Conservation (phyloP, 2,329 filamentous ascomycete genomes). For the Fusarium sp. region DNA sequence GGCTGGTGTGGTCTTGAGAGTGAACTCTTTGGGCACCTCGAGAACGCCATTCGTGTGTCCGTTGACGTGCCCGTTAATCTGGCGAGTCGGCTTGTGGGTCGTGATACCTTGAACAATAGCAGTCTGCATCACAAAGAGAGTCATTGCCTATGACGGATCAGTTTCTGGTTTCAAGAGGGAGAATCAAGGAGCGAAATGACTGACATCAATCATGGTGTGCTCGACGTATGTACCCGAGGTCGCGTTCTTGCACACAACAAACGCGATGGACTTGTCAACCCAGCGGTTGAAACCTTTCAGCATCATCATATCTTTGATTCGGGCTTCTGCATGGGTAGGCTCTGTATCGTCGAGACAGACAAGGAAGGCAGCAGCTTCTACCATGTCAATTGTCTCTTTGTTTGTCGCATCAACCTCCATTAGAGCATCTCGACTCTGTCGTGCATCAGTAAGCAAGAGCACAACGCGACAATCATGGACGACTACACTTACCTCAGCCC, state of each 20-base stretch:
- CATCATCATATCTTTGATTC: conserved; percentile 31
- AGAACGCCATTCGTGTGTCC: conserved; percentile 17
- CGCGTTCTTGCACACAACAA: conserved; percentile 32
- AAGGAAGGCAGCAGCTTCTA: conserved; percentile 30
- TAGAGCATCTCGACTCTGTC: conserved; percentile 24
- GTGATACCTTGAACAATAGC: conserved; percentile 21
- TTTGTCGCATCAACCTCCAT: conserved; percentile 18
- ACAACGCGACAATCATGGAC: too few relatives aligned
- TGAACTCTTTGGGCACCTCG: conserved; percentile 15
- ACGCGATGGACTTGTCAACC: conserved; percentile 31
- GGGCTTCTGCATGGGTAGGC: conserved; percentile 18
- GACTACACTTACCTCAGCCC: conserved; percentile 26
- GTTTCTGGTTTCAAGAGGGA: neutral
- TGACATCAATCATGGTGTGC: conserved; percentile 32
- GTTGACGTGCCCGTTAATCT: conserved; percentile 19
- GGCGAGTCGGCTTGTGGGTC: conserved; percentile 10
- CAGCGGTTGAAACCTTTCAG: conserved; percentile 32
- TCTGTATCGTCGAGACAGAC: conserved; percentile 32
- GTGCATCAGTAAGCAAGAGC: conserved; percentile 1
- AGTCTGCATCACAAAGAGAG: conserved; percentile 29
- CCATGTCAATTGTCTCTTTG: conserved; percentile 25
- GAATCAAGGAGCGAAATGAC: neutral
- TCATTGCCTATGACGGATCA: conserved; percentile 24
- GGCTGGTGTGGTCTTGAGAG: conserved; percentile 21
- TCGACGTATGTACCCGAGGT: conserved; percentile 32